Evolutionary conservation across 1,284 basidiomycete genomes (phyloP), one percentile per base, ranked within the genome.

Genomic region (Tilletia indica): DNA sequence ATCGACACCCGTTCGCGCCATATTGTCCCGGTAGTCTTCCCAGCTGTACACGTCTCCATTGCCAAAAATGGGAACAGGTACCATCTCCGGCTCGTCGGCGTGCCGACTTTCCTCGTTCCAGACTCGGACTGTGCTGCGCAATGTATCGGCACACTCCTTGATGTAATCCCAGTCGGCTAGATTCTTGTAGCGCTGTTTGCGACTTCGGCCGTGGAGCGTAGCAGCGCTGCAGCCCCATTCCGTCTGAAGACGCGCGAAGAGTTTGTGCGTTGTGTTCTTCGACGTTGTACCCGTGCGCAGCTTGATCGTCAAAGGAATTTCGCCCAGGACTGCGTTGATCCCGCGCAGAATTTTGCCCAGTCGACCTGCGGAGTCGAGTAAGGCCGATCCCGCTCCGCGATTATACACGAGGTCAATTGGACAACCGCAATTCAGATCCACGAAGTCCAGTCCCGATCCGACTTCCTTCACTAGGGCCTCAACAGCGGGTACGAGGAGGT

Each of bases 341-440:
- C 96, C 96, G 11, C 91, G 87, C 31, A 98, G 82, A 69, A 95
- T 94, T 84, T 90, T 93, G 8, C 92, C 92, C 0, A 99, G 87
- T 83, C 93, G 92, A 2, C 88, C 89, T 0, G 92, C 89, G 4
- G 91, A 87, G 76, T 97, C 94, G 36, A 99, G 89, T 70, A 99
- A 92, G 90, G 84, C 94, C 74, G 91, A 93, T 0, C 94, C 94
- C 67, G 92, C 94, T 0, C 94, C 94, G 34, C 89, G 89, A 81
- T 92, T 92, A 86, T 94, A 98, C 1, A 99, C 92, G 64, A 99
- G 87, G 85, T 99, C 96, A 77, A 98, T 98, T 2, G 96, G 96
- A 85, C 96, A 98, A 3, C 96, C 96, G 84, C 93, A 93, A 83
- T 99, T 99, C 78, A 98, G 86, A 80, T 99, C 96, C 12, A 96